Base-by-base conservation (phyloP, 805 yeast species). In the Kluyveromyces lactis region DNA sequence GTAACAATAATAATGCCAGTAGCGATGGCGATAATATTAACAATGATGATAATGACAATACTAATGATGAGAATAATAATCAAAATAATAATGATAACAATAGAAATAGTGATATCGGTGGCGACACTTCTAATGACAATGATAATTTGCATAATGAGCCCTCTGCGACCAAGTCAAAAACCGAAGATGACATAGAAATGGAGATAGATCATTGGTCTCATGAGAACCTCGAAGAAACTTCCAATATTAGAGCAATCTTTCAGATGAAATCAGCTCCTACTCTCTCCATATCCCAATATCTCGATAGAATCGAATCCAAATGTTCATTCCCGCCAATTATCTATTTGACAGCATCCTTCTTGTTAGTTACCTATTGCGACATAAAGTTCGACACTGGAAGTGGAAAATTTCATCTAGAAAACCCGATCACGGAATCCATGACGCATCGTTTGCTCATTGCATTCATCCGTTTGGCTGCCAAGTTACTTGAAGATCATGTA, bases 371-470 rank as follows among this genome's bases (percentile, higher is more conserved):
- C 11, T 33, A 13, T 15, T 24, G 30, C 6, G 18, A 26, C 21
- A 8, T 34, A 15, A 26, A 26, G 5, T 34, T 23, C 37, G 23
- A 26, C 29, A n/a, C n/a, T 11, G 16, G 11, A 3, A 17, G 11
- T n/a, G 18, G 27, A 10, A 3, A 4, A 9, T 34, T 34, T 17
- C 21, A 18, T 8, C 10, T 24, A 15, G 12, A 15, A 9, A 24
- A 26, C 19, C n/a, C 10, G 9, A 26, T 34, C 13, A n/a, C 18
- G 5, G 13, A 34, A 12, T 15, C n/a, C 18, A 24, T 26, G 17
- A 63, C 63, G 1, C 73, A 71, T 51, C 52, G 77, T 12, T 41
- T 72, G 18, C 60, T 70, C 11, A 57, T 70, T 26, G 73, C 75
- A 0, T 56, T 68, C 10, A 55, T 71, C 15, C 53, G 75, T 4